A percentile compares a stretch with the other conserved stretches of the same genome.
Conservation (phyloP, 2,329 filamentous ascomycete species). For the Cylindrodendrum hubeiense region DNA sequence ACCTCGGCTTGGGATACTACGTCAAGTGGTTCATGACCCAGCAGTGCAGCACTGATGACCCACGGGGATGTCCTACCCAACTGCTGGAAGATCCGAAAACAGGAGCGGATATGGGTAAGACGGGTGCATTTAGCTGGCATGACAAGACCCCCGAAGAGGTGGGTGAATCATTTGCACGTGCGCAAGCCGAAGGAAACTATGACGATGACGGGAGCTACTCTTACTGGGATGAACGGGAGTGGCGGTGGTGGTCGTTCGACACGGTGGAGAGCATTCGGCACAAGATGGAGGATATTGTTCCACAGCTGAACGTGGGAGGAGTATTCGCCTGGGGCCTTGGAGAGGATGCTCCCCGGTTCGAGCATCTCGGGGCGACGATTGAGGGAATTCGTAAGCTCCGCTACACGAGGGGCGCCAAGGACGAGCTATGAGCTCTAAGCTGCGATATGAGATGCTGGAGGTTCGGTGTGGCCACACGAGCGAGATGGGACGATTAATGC, state of each 20-base stretch:
- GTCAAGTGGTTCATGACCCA: constrained; percentile 73
- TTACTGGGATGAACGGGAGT: constrained; percentile 71
- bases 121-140: constrained; percentile 71
- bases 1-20: constrained; percentile 76
- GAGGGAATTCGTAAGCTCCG: constrained; percentile 37
- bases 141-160: constrained; percentile 66
- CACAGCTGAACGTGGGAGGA: constrained; percentile 70
- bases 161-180: constrained; percentile 67
- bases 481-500: constrained; percentile 19
- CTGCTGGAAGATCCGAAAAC: constrained; percentile 69
- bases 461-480: neutral
- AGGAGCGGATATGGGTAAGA: constrained; percentile 68
- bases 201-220: constrained; percentile 75
- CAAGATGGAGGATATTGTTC: constrained; percentile 73
- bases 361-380: constrained; percentile 53
- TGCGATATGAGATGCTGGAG: constrained; percentile 10
- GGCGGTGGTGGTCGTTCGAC: constrained; percentile 82
- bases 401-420: constrained; percentile 32
- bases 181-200: constrained; percentile 64
- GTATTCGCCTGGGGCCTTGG: constrained; percentile 83
- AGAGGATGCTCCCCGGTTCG: constrained; percentile 68
- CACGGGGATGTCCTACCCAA: constrained; percentile 67
- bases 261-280: constrained; percentile 68
- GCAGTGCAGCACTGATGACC: constrained; percentile 54
- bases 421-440: constrained; percentile 45